Conservation (phyloP, 2,329 filamentous ascomycete genomes). For the Xylaria sp. region DNA sequence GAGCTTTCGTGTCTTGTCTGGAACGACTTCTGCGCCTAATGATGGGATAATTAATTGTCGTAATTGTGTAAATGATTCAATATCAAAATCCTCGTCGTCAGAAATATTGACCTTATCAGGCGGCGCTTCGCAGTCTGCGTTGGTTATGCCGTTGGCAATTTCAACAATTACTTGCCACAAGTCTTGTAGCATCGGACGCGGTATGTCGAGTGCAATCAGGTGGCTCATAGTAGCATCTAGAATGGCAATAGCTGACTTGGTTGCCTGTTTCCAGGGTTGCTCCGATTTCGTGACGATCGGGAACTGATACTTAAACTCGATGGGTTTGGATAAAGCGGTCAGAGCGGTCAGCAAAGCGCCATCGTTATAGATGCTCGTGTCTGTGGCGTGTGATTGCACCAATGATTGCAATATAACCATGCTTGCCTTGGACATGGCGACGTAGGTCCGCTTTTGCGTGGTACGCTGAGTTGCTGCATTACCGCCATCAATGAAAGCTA, state of each 20-base stretch:
- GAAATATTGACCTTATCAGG: conserved; percentile 61
- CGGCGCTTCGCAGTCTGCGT: conserved; percentile 67
- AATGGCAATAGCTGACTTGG: conserved; percentile 74
- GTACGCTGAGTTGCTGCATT: conserved; percentile 51
- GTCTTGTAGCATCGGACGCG: conserved; percentile 58
- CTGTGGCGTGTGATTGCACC: conserved; percentile 67
- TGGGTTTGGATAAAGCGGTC: conserved; percentile 73
- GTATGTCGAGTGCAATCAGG: conserved; percentile 61
- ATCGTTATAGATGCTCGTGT: conserved; percentile 75
- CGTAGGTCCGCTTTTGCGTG: conserved; percentile 76
- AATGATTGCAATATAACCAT: conserved; percentile 76
- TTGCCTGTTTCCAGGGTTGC: conserved; percentile 84
- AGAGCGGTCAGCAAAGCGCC: conserved; percentile 74
- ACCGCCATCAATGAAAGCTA: conserved; percentile 69
- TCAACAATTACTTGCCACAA: conserved; percentile 78
- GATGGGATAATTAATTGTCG: conserved; percentile 78
- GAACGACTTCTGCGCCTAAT: conserved; percentile 73
- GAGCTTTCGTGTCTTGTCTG: conserved; percentile 72
- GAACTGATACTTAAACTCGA: conserved; percentile 84
- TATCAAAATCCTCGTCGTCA: conserved; percentile 84
- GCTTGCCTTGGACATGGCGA: conserved; percentile 86
- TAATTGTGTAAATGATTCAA: conserved; percentile 75
- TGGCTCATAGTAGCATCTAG: conserved; percentile 73
- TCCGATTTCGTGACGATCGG: conserved; percentile 75
- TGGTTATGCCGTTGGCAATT: conserved; percentile 75